Evolutionary conservation across 1,284 basidiomycete species (phyloP), one percentile per base, ranked within the genome.

Genomic region (Sanghuangporus weigelae): DNA sequence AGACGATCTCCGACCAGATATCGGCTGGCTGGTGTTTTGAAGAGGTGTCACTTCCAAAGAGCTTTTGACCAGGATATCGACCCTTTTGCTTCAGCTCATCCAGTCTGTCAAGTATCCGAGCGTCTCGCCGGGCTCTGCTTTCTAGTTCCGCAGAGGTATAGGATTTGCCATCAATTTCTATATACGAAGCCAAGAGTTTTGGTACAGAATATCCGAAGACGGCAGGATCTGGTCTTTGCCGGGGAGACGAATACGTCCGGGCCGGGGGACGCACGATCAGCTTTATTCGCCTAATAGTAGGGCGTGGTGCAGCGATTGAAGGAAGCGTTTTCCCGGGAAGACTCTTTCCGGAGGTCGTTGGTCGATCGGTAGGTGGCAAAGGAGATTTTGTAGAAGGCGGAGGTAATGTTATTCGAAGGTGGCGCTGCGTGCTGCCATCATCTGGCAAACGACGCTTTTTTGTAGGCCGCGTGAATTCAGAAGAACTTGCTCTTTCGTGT

Each of bases 241-340:
- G 71, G 0, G 90, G 92, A 70, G 88, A 82, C 0, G 92, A 84
- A 63, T 87, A 81, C 1, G 76, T 72, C 8, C 84, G 81, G 1
- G 80, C 78, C 7, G 87, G 88, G 26, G 76, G 76, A 40, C 86
- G 83, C n/a, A 90, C 84, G 40, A 91, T 83, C 42, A 93, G 81
- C 57, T 81, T 84, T 57, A 91, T 76, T 57, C 90, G 84, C 70
- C 83, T 87, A 57, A 86, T 76, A 19, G 71, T 69, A 16, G 67
- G 60, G 10, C 67, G 35, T 21, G 61, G n/a, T 19, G 38, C 10
- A 23, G 42, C 19, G 16, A 48, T 38, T 40, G 51, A 44, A 12
- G 62, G 51, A 39, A 63, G 53, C 10, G 63, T 44, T 14, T 64
- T 65, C 1, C 63, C 63, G 31, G 63, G 26, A 8, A 63, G 48